Percentiles rank a stretch among this genome's conserved stretches.
Evolutionary conservation across 2,329 filamentous ascomycete species (phyloP).

Genomic region (Rachicladosporium sp.): DNA sequence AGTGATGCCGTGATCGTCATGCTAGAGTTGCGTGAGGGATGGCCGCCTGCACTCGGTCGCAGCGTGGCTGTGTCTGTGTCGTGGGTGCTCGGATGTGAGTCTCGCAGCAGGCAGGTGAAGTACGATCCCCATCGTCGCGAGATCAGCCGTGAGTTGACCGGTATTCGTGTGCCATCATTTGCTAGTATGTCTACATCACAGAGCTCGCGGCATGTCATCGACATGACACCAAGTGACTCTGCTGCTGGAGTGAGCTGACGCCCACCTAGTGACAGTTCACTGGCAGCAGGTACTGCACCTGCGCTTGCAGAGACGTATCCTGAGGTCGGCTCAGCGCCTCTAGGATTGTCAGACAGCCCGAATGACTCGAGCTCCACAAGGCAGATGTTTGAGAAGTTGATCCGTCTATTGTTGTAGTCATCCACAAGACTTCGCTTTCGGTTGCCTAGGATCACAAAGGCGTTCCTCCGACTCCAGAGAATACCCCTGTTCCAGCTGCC

Average conservation of each 20-base stretch:
- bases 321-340: slow-evolving; percentile 64
- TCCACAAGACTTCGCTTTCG: slow-evolving; percentile 87
- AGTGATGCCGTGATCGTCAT: slow-evolving; percentile 78
- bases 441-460: slow-evolving; percentile 90
- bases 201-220: slow-evolving; percentile 68
- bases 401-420: slow-evolving; percentile 93
- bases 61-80: slow-evolving; percentile 64
- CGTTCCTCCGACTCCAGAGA: slow-evolving; percentile 84
- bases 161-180: slow-evolving; percentile 79
- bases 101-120: slow-evolving; percentile 81
- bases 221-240: slow-evolving; percentile 73
- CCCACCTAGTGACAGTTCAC: slow-evolving; percentile 55
- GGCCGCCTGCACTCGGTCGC: slow-evolving; percentile 41
- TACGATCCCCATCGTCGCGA: slow-evolving; percentile 87
- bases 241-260: slow-evolving; percentile 64
- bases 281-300: slow-evolving; percentile 27
- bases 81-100: slow-evolving; percentile 59
- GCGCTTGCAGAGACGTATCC: slow-evolving; percentile 75
- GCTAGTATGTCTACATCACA: slow-evolving; percentile 95
- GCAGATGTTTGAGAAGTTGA: slow-evolving; percentile 95
- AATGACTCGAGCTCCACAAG: slow-evolving; percentile 96
- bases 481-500: slow-evolving; percentile 97
- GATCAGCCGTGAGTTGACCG: slow-evolving; percentile 83
- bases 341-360: slow-evolving; percentile 91
- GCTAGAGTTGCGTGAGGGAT: slow-evolving; percentile 62